Percentiles rank a stretch among this genome's conserved stretches.
phyloP scores from a whole-genome alignment of 2,329 filamentous ascomycete species.

The Diaporthe capsici region DNA sequence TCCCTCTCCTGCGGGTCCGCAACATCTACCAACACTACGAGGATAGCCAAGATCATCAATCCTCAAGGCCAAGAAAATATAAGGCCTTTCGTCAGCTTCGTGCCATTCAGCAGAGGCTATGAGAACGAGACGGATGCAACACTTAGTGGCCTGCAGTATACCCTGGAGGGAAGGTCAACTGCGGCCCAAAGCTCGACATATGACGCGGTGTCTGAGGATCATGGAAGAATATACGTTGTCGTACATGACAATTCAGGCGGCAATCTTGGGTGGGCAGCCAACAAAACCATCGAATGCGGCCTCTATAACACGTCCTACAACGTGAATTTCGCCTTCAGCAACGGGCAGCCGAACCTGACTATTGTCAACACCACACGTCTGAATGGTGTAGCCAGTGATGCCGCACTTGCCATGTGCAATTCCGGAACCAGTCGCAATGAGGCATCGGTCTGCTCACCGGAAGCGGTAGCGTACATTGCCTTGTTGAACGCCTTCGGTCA shows the following conservation, averaged over 20 bases:
- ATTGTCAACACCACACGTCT: not conserved
- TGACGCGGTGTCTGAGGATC: not conserved
- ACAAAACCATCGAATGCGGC: not conserved
- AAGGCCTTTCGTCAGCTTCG: not conserved
- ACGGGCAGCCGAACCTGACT: not conserved
- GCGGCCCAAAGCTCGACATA: not conserved
- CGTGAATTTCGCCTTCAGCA: not conserved
- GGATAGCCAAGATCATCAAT: not conserved
- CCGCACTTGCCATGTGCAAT: not conserved
- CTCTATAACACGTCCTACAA: not conserved
- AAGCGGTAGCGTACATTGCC: not conserved
- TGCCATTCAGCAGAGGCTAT: not conserved
- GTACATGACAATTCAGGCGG: not conserved
- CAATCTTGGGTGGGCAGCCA: not conserved
- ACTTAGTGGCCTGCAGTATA: not conserved
- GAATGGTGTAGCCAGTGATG: not conserved
- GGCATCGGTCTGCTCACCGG: not conserved
- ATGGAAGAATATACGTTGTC: not conserved
- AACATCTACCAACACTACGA: not conserved
- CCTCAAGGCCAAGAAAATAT: not conserved
- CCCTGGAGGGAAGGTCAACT: not conserved
- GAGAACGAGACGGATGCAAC: not conserved
- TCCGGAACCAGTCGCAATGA: not conserved
- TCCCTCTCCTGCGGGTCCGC: not conserved
- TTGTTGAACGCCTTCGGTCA: not conserved